Evolutionary conservation across 768 basidiomycete species (phyloP).

Genomic region (Collybia mongolica): DNA sequence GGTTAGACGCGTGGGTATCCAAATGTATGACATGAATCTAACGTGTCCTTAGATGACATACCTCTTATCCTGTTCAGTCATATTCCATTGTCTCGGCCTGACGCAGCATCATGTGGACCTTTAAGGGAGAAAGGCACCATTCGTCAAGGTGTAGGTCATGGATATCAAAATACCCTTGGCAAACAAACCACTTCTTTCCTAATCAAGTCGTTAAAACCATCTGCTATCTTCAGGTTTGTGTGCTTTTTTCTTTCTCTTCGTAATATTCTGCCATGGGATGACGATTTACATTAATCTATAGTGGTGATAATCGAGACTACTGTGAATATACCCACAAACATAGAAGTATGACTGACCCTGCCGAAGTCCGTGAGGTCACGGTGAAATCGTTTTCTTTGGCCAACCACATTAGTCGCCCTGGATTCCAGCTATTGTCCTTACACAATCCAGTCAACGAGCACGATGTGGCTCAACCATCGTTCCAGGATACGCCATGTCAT

Average conservation of each 20-base stretch:
- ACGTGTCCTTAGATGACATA: slow-evolving; percentile 24
- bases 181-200: slow-evolving; percentile 78
- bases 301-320: slow-evolving; percentile 91
- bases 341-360: slow-evolving; percentile 17
- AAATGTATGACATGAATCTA: slow-evolving; percentile 1
- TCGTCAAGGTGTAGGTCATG: slow-evolving; percentile 71
- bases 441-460: slow-evolving; percentile 35
- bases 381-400: slow-evolving; percentile 86
- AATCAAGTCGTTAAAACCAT: slow-evolving; percentile 63
- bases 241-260: not conserved
- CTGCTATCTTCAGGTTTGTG: slow-evolving; percentile 67
- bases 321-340: slow-evolving; percentile 69
- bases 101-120: slow-evolving; percentile 75
- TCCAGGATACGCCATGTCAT: slow-evolving; percentile 68
- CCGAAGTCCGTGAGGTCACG: slow-evolving; percentile 69
- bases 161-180: slow-evolving; percentile 82
- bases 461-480: slow-evolving; percentile 33
- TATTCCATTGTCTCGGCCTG: slow-evolving; percentile 79
- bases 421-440: slow-evolving; percentile 81
- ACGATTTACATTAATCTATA: slow-evolving; percentile 18
- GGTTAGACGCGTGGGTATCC: slow-evolving; percentile 29
- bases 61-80: slow-evolving; percentile 78
- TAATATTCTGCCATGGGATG: not conserved
- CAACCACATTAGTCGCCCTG: slow-evolving; percentile 69
- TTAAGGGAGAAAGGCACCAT: slow-evolving; percentile 72